Evolutionary conservation across 805 yeast genomes (phyloP).

Genomic region (Sugiyamaella valdiviana): DNA sequence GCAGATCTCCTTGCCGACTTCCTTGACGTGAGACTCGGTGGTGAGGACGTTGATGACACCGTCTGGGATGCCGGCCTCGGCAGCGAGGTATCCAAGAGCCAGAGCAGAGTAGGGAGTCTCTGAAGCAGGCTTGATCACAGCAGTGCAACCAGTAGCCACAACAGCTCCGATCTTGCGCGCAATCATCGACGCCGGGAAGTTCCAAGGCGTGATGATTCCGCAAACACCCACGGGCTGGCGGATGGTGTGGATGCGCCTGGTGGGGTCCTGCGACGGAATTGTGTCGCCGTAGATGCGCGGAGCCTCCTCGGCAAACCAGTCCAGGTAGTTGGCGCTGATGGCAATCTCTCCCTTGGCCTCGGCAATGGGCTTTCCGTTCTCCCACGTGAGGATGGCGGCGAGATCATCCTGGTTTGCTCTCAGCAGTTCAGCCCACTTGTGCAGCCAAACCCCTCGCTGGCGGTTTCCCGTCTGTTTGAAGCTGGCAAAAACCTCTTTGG

Average conservation of each 20-base stretch:
- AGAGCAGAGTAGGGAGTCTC: slow-evolving; percentile 72
- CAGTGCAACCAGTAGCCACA: slow-evolving; percentile 71
- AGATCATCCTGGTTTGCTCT: slow-evolving; percentile 56
- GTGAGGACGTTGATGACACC: slow-evolving; percentile 62
- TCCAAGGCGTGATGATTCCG: slow-evolving; percentile 79
- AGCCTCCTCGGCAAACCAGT: slow-evolving; percentile 80
- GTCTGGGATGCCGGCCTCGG: slow-evolving; percentile 64
- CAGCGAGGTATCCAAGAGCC: slow-evolving; percentile 55
- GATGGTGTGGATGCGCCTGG: slow-evolving; percentile 47
- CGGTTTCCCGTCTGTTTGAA: slow-evolving; percentile 53
- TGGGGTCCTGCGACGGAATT: slow-evolving; percentile 47
- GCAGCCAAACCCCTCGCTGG: slow-evolving; percentile 47
- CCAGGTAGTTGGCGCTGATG: slow-evolving; percentile 70
- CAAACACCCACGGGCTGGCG: slow-evolving; percentile 79
- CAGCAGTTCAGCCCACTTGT: slow-evolving; percentile 48
- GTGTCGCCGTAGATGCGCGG: slow-evolving; percentile 64
- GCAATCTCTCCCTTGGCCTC: slow-evolving; percentile 68
- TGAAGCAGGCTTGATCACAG: slow-evolving; percentile 69
- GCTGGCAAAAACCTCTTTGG: slow-evolving; percentile 45
- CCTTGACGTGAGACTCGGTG: slow-evolving; percentile 33
- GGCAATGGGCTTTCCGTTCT: slow-evolving; percentile 66
- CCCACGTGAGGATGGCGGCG: slow-evolving; percentile 57
- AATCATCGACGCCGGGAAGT: slow-evolving; percentile 76
- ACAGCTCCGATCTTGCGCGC: slow-evolving; percentile 72
- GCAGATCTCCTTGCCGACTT: slow-evolving; percentile 53